phyloP scores from a whole-genome alignment of 257 asterid genomes.

The Avicennia marina region DNA sequence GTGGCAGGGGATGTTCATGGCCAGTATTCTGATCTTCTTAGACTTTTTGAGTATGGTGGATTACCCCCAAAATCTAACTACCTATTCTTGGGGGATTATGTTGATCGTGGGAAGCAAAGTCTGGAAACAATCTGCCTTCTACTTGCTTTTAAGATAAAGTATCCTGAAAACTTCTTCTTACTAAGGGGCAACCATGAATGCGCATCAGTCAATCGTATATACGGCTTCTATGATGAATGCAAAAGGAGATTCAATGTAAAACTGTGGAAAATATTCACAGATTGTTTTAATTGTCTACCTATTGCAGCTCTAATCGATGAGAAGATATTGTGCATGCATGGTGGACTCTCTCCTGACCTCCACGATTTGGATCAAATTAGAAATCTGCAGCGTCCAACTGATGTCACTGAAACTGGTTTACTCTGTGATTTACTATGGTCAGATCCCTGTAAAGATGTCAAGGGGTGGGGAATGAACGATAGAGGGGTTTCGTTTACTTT shows the following conservation, averaged over 20 bases:
- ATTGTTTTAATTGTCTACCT: conserved; percentile 69
- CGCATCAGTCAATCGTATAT: conserved; percentile 64
- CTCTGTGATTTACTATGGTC: conserved; percentile 72
- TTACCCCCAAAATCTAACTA: conserved; percentile 65
- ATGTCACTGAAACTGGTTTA: conserved; percentile 67
- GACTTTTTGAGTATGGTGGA: conserved; percentile 70
- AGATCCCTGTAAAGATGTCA: conserved; percentile 65
- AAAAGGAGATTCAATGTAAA: conserved; percentile 60
- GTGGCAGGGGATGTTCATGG: conserved; percentile 74
- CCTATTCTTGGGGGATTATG: conserved; percentile 70
- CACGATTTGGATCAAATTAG: conserved; percentile 57
- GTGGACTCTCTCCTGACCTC: conserved; percentile 71
- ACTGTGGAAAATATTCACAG: conserved; percentile 66
- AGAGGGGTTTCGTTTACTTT: conserved; percentile 73
- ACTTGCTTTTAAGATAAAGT: conserved; percentile 64
- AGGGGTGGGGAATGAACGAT: conserved; percentile 67
- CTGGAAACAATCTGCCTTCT: conserved; percentile 74
- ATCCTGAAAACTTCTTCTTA: conserved; percentile 67
- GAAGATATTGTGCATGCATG: conserved; percentile 80
- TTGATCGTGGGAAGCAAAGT: conserved; percentile 79
- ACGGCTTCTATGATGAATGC: conserved; percentile 73
- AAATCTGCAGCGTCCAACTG: conserved; percentile 57
- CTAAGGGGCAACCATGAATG: conserved; percentile 77
- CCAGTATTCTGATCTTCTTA: conserved; percentile 67
- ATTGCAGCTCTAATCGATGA: conserved; percentile 67